Evolutionary conservation across 345 rosid genomes (phyloP), one percentile per base, ranked within the genome.

Genomic region (Eucalyptus guilfoylei): DNA sequence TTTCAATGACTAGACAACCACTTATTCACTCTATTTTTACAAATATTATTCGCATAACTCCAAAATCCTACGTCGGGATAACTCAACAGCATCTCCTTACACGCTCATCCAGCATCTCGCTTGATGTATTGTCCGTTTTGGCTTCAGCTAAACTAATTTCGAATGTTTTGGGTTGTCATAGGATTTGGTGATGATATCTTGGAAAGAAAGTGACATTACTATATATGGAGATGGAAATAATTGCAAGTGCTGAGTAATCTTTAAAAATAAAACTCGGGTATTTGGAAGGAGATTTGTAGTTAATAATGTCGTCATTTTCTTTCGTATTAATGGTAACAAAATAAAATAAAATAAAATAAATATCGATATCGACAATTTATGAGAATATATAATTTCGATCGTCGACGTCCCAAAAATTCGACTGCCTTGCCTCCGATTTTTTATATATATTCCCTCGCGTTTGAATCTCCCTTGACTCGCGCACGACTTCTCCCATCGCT

Each of bases 121-220:
- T 19, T 3, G 55, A 52, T 52, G 24, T 3, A 50, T 50, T 50
- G 23, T 19, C 23, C 23, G 1, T 50, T 17, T 50, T 50, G 55
- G 9, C 23, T 23, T 7, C 4, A 7, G 2, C 4, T 50, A 50
- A 50, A 2, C 4, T 50, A 50, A 50, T 50, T 50, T 50, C 2
- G 23, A 50, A 50, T 50, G 54, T 50, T 50, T 50, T 50, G 23
- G 23, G 9, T 50, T 50, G 9, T 16, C 2, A 9, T 7, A 50
- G 1, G 9, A 50, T 50, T 50, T 50, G 19, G 23, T 17, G 23
- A 17, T 50, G 9, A 1, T 0, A 50, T 7, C 9, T 17, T 50
- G 55, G 1, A 50, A 52, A 17, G 55, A 19, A 52, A 0, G 24
- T 19, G 4, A 19, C 0, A 2, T 52, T 52, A 1, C 24, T 0